Percentiles rank a stretch among this genome's conserved stretches.
Evolutionary conservation across 176 grass and related monocot species (phyloP).

Genomic region (Hyparrhenia diplandra): DNA sequence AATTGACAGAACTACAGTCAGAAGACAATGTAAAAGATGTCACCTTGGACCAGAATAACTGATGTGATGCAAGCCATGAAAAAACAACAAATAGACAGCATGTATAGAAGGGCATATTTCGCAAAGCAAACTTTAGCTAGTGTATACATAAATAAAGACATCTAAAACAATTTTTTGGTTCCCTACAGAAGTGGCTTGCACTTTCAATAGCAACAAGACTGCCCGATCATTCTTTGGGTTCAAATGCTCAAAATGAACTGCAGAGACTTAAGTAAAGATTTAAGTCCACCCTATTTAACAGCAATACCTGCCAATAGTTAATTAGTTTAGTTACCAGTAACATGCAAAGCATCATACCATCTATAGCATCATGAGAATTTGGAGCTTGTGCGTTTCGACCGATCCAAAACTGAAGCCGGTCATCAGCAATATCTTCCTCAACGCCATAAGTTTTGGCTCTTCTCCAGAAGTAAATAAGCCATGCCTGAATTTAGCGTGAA

Average conservation of each 20-base stretch:
- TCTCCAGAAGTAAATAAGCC: constrained; percentile 95
- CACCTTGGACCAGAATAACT: background rate
- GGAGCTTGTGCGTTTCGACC: constrained; percentile 57
- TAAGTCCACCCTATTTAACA: background rate
- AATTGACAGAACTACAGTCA: background rate
- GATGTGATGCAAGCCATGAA: background rate
- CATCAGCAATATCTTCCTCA: constrained; percentile 95
- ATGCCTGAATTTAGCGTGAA: constrained; percentile 49
- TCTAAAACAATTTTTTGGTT: background rate
- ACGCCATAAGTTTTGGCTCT: constrained; percentile 88
- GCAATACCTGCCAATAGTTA: background rate
- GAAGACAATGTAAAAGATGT: background rate
- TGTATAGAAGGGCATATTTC: background rate
- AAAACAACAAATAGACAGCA: background rate
- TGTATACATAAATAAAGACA: background rate
- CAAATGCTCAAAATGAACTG: background rate
- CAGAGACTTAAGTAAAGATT: background rate
- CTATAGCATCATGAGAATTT: constrained; percentile 94
- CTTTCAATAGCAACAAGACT: background rate
- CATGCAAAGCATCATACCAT: constrained; percentile 54
- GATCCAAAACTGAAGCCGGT: constrained; percentile 94
- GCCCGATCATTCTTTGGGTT: background rate
- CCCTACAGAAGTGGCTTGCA: no score
- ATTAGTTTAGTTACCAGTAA: background rate
- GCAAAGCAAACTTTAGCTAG: background rate